phyloP scores from a whole-genome alignment of 1,284 basidiomycete species.

The Golubevia pallescens region DNA sequence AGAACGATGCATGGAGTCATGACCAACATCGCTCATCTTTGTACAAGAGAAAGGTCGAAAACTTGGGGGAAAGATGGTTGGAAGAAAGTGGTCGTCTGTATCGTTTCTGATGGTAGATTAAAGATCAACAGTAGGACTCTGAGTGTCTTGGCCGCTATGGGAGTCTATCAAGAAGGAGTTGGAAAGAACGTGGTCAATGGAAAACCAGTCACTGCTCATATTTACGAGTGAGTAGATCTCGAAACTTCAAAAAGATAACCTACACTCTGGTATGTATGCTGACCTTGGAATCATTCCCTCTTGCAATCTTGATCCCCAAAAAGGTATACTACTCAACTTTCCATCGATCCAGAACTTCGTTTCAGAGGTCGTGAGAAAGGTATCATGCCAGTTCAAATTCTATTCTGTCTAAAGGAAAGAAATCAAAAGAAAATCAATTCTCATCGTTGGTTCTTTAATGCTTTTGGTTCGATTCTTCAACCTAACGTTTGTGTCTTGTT shows the following conservation, averaged over 20 bases:
- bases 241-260: no score
- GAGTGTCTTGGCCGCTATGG: constrained; percentile 79
- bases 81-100: constrained; percentile 85
- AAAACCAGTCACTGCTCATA: constrained; percentile 84
- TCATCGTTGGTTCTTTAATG: constrained; percentile 69
- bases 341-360: constrained; percentile 78
- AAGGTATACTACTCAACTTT: constrained; percentile 69
- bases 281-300: no score
- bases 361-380: constrained; percentile 82
- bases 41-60: constrained; percentile 47
- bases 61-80: constrained; percentile 57
- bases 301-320: background rate
- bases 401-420: constrained; percentile 93
- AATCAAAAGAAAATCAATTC: constrained; percentile 89
- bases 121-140: constrained; percentile 87
- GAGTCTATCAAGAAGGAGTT: constrained; percentile 87
- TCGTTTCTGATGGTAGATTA: constrained; percentile 80
- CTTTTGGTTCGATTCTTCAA: constrained; percentile 62
- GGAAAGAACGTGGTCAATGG: constrained; percentile 87
- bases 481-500: constrained; percentile 92
- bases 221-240: constrained; percentile 73
- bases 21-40: constrained; percentile 66
- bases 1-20: constrained; percentile 61
- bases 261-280: no score
- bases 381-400: constrained; percentile 84